phyloP scores from a whole-genome alignment of 2,329 filamentous ascomycete genomes.

The Neospermospora avenae region DNA sequence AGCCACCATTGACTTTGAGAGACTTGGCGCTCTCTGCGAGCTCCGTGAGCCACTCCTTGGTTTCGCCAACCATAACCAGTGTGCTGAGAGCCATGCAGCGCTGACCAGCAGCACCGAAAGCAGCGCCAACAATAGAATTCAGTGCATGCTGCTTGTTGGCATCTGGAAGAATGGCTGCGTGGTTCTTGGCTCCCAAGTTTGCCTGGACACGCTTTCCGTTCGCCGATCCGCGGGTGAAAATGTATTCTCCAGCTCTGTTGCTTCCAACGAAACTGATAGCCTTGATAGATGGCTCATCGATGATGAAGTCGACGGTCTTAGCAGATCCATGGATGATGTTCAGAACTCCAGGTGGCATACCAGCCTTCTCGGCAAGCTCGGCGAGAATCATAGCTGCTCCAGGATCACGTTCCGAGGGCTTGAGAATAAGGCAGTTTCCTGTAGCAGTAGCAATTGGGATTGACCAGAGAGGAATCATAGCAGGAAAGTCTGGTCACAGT shows the following conservation, averaged over 20 bases:
- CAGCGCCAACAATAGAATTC: slow-evolving; percentile 79
- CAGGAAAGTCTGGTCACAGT: slow-evolving; percentile 66
- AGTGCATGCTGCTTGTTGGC: slow-evolving; percentile 88
- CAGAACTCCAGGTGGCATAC: slow-evolving; percentile 77
- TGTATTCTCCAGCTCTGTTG: slow-evolving; percentile 88
- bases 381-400: slow-evolving; percentile 83
- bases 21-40: slow-evolving; percentile 71
- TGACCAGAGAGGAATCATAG: slow-evolving; percentile 91
- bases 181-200: slow-evolving; percentile 86
- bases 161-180: slow-evolving; percentile 79
- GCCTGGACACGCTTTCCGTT: slow-evolving; percentile 88
- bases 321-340: slow-evolving; percentile 81
- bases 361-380: slow-evolving; percentile 74
- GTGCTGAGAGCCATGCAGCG: slow-evolving; percentile 85
- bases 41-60: slow-evolving; percentile 77
- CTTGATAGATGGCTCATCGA: slow-evolving; percentile 82
- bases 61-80: slow-evolving; percentile 79
- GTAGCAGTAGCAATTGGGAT: slow-evolving; percentile 82
- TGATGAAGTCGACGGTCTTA: slow-evolving; percentile 79
- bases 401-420: slow-evolving; percentile 82
- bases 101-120: slow-evolving; percentile 82
- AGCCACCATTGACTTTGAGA: slow-evolving; percentile 75
- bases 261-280: slow-evolving; percentile 82
- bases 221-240: slow-evolving; percentile 72
- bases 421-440: slow-evolving; percentile 80